These are phyloP conservation scores for Ustilago loliicola DNA, from an alignment of 1,284 basidiomycete species.

Conservation along the genomic window DNA sequence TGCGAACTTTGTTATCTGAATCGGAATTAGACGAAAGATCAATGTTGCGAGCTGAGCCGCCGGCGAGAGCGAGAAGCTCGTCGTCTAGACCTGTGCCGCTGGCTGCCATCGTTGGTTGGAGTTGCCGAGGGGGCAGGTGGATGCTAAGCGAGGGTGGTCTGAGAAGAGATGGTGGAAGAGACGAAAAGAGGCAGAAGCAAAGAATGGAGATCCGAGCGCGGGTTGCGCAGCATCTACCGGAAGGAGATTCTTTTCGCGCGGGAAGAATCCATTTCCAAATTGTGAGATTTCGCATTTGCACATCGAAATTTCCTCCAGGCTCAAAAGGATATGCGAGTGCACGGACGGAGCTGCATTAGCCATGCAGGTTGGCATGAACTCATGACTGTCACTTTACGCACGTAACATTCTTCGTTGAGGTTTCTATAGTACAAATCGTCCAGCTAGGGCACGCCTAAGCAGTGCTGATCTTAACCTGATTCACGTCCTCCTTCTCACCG, in stretches of 20 bases:
- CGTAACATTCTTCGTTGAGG: too few species aligned
- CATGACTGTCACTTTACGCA: too few species aligned
- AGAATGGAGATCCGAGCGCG: slow-evolving; percentile 4
- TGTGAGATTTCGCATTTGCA: not conserved
- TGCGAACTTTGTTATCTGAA: slow-evolving; percentile 67
- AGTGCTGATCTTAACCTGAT: slow-evolving; percentile 35
- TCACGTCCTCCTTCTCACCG: slow-evolving; percentile 29
- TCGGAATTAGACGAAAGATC: slow-evolving; percentile 74
- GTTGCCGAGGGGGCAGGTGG: not conserved
- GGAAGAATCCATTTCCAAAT: not conserved
- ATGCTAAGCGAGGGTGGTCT: not conserved
- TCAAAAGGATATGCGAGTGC: too few species aligned
- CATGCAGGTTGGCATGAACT: too few species aligned
- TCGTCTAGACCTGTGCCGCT: slow-evolving; percentile 73
- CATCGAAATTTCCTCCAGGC: too few species aligned
- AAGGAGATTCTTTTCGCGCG: slow-evolving; percentile 4
- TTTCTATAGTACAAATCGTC: slow-evolving; percentile 18
- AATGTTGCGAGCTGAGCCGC: slow-evolving; percentile 75
- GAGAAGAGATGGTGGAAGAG: not conserved
- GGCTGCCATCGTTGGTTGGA: slow-evolving; percentile 45
- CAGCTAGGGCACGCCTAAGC: too few species aligned
- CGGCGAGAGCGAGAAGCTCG: slow-evolving; percentile 79
- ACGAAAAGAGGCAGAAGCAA: not conserved
- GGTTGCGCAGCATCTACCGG: too few species aligned
- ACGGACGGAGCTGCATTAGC: too few species aligned